Base-by-base conservation (phyloP, 805 yeast genomes). In the Ogataea sp. region DNA sequence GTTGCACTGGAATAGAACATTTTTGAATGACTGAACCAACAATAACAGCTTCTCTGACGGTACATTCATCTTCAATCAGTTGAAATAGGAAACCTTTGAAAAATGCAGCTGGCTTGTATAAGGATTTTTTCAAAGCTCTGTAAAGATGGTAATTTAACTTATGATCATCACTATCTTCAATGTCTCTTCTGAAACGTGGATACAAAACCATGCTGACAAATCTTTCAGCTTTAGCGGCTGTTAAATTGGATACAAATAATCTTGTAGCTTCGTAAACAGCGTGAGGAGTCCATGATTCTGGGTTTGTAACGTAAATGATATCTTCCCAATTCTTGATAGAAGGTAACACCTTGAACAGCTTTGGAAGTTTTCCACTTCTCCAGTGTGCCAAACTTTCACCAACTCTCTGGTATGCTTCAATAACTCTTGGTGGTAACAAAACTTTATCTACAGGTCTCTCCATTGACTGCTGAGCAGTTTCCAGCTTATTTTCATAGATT, bases 41-140 rank as follows among this genome's bases (percentile, higher is more conserved):
- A 58, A 93, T 88, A 44, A 93, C 78, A 4, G 98, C 97, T 61
- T 93, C 99, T 55, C 95, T 77, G 8, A 86, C 80, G 4, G 95
- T 73, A 61, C 97, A 89, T 39, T 84, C 84, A n/a, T 77, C 73
- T 53, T 87, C 94, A 15, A 88, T 84, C 42, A 93, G 68, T 20
- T 97, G 97, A 57, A 93, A 85, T 43, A 93, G 67, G 55, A 93
- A 88, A 1, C 98, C 99, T 62, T 88, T 90, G 73, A 90, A 93
- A 55, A 90, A 93, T 10, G 98, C 98, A 40, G 93, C 88, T 24
- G 99, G 98, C 61, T 93, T 93, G 69, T 93, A 93, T 39, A 94
- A 71, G 0, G 97, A 77, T 65, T 93, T 93, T 62, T 89, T 90
- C 50, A 93, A 65, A 0, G 98, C 80, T 53, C 96, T 77, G 61